Base-by-base conservation (phyloP, 2,329 filamentous ascomycete genomes). In the Ampelomyces quisqualis region DNA sequence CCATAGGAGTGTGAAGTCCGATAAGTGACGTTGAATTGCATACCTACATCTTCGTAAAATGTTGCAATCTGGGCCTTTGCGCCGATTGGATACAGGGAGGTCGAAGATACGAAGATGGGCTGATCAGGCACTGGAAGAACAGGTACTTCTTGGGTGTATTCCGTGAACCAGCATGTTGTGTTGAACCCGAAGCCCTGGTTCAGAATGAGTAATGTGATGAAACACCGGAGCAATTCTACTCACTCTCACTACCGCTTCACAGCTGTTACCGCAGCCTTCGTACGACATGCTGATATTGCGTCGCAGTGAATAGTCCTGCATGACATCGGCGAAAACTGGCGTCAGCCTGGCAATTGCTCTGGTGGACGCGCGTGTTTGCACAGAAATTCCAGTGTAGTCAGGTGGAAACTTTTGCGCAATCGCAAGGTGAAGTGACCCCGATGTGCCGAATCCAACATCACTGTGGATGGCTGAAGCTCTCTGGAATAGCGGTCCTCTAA, bases 281-380 rank as follows among this genome's bases (percentile, higher is more conserved):
- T 40, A 18, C 5, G 26, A 18, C 8, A 40, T 30, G 26, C 31
- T 40, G 23, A 40, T 34, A 14, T 34, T 40, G 6, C 20, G 19
- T n/a, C 38, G 23, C 20, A 15, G 11, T n/a, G 31, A 34, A 13
- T 40, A 34, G 6, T 34, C 31, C 20, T 40, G 38, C 38, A 40
- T 40, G 20, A 40, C 20, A 14, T 40, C 22, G 8, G 38, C 38
- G 26, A 40, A 40, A 7, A 21, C 22, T 19, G 38, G 31, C 7
- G 32, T 40, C 3, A 40, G 32, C 13, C 38, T 35, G 7, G 23
- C 23, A 14, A 35, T 28, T 15, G 29, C 24, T 11, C n/a, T n/a
- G 19, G 30, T 40, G 2, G 17, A 19, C 7, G 31, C 24, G 30
- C 32, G 30, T 24, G 38, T 30, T 13, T 34, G 19, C 10, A 18